Conservation (phyloP, 2,329 filamentous ascomycete genomes). For the Aspergillus awamori region DNA sequence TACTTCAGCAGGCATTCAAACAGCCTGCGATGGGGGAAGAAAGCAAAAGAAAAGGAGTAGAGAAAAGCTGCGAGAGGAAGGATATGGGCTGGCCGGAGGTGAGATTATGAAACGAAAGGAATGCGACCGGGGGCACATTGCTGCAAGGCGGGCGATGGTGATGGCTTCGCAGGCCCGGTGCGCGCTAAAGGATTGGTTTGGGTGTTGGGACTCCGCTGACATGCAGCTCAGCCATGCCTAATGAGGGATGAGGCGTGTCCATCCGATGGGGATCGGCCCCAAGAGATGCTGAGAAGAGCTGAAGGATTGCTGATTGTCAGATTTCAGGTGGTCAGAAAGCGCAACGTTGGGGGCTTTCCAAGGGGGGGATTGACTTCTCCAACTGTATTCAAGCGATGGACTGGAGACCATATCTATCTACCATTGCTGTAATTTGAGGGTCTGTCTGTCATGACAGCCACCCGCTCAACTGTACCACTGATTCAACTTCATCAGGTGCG, state of each 20-base stretch:
- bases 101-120: background rate
- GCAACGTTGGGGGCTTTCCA: no score
- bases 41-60: background rate
- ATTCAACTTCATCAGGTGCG: no score
- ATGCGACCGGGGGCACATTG: no score
- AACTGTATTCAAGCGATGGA: no score
- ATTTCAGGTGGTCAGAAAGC: no score
- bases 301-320: no score
- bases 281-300: no score
- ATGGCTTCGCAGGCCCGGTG: background rate
- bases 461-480: no score
- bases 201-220: background rate
- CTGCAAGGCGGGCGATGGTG: background rate
- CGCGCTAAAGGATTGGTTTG: background rate
- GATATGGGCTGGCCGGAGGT: background rate
- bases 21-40: background rate
- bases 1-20: background rate
- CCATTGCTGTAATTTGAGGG: no score
- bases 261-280: background rate
- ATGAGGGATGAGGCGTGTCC: background rate
- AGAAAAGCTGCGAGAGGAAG: background rate
- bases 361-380: no score
- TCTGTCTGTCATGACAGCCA: no score
- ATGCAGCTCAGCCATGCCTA: background rate
- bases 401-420: no score